These are phyloP conservation scores for Solanum gandarillasii DNA, from an alignment of 257 asterid genomes.

Conservation along the genomic window DNA sequence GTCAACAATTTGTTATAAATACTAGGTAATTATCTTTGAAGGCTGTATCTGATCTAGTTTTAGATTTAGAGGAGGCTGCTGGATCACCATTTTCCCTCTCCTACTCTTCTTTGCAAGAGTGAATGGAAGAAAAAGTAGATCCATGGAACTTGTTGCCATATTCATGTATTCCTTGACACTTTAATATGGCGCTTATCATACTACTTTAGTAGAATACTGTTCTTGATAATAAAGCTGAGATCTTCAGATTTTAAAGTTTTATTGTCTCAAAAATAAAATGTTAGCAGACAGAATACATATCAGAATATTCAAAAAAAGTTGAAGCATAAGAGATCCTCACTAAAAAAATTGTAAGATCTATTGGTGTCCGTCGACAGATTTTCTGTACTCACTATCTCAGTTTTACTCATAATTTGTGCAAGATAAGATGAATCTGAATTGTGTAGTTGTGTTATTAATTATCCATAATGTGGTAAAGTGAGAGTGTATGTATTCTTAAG, in stretches of 20 bases:
- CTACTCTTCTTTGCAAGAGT: background rate
- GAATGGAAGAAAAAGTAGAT: background rate
- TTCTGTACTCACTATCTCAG: background rate
- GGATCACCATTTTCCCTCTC: background rate
- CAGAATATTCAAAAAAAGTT: background rate
- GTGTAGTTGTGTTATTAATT: background rate
- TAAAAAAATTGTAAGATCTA: background rate
- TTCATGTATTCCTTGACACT: background rate
- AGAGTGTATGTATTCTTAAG: background rate
- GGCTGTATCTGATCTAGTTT: background rate
- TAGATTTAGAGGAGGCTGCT: background rate
- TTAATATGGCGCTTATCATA: background rate
- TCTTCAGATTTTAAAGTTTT: background rate
- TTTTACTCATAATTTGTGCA: background rate
- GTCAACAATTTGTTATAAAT: background rate
- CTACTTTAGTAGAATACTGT: background rate
- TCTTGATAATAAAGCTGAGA: background rate
- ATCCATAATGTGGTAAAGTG: background rate
- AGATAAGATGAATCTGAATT: background rate
- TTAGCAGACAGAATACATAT: background rate
- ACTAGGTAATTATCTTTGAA: background rate
- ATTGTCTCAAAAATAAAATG: background rate
- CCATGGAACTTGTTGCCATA: background rate
- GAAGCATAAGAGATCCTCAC: background rate
- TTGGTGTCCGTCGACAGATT: background rate